Percentiles rank a stretch among this genome's conserved stretches.
phyloP scores from a whole-genome alignment of 805 yeast genomes.

The Blastobotrys chiropterorum region DNA sequence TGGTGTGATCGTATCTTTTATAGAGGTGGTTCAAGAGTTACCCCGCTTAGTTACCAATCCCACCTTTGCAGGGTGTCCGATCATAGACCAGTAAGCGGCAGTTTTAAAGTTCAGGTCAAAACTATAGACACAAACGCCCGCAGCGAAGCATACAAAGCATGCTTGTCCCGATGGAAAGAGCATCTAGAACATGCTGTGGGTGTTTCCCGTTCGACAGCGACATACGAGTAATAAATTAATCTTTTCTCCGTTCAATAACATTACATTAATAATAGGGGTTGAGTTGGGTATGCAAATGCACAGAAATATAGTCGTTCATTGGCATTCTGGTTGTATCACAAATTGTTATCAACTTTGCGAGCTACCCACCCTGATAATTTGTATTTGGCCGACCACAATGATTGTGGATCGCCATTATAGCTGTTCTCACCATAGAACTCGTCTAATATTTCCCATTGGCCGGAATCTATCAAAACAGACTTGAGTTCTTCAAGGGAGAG shows the following conservation, averaged over 20 bases:
- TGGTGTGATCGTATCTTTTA: conserved; percentile 93
- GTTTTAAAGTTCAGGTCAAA: conserved; percentile 56
- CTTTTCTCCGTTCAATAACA: too few species aligned
- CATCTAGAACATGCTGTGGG: conserved; percentile 5
- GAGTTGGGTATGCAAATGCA: too few species aligned
- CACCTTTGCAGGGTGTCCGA: conserved; percentile 66
- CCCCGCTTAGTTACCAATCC: conserved; percentile 55
- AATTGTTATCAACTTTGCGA: not conserved
- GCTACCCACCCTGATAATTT: conserved; percentile 12
- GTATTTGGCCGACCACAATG: conserved; percentile 23
- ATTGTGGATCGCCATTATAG: conserved; percentile 27
- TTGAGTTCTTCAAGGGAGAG: conserved; percentile 64
- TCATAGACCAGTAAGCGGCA: conserved; percentile 83
- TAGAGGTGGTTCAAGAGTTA: conserved; percentile 51
- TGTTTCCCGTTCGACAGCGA: not conserved
- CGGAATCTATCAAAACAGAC: conserved; percentile 46
- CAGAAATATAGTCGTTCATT: too few species aligned
- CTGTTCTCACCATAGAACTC: conserved; percentile 24
- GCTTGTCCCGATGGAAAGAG: conserved; percentile 14
- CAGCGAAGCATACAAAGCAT: conserved; percentile 12
- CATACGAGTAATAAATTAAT: not conserved
- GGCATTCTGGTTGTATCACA: too few species aligned
- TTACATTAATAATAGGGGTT: too few species aligned
- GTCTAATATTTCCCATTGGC: conserved; percentile 46
- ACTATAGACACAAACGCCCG: conserved; percentile 49